Base-by-base conservation (phyloP, 1,284 basidiomycete genomes). In the Ustilago trichophora region DNA sequence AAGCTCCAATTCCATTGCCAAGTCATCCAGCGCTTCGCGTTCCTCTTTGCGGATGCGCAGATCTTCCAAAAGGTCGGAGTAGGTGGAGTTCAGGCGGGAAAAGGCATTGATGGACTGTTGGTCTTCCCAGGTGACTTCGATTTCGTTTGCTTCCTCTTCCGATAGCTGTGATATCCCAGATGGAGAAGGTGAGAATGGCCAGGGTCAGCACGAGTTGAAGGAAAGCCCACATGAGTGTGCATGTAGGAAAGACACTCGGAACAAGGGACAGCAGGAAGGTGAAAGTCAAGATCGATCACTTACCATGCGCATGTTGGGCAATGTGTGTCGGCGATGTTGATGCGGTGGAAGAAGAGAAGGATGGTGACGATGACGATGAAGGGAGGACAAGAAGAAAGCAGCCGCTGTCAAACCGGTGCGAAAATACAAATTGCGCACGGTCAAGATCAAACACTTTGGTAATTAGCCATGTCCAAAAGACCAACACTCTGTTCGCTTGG, bases 91-190 rank as follows among this genome's bases (percentile, higher is more conserved):
- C 40, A 95, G 85, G 77, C 93, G 93, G 0, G 92, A 95, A 82
- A 98, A 98, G 0, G 87, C 86, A 83, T 91, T 97, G 84, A 98
- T 98, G 16, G 87, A 86, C 75, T 93, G 88, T 82, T 98, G 94
- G 82, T 98, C 94, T 86, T 93, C 91, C 93, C 92, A 95, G 22
- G 91, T 92, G 43, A 97, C 93, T 82, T 95, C 91, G 57, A 85
- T 84, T 31, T 88, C 87, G 73, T 93, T 91, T 13, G 63, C 43
- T 37, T 56, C 53, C 59, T 75, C 38, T 42, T 75, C 66, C 8
- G 56, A 64, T 18, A 74, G 69, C 72, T 70, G 32, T 7, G 8
- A 16, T 18, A n/a, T n/a, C n/a, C n/a, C n/a, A n/a, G n/a, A n/a
- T n/a, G n/a, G n/a, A n/a, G n/a, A n/a, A n/a, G n/a, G n/a, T n/a